Evolutionary conservation across 2,329 filamentous ascomycete genomes (phyloP), one percentile per base, ranked within the genome.

Genomic region (Microthyrium microscopicum): DNA sequence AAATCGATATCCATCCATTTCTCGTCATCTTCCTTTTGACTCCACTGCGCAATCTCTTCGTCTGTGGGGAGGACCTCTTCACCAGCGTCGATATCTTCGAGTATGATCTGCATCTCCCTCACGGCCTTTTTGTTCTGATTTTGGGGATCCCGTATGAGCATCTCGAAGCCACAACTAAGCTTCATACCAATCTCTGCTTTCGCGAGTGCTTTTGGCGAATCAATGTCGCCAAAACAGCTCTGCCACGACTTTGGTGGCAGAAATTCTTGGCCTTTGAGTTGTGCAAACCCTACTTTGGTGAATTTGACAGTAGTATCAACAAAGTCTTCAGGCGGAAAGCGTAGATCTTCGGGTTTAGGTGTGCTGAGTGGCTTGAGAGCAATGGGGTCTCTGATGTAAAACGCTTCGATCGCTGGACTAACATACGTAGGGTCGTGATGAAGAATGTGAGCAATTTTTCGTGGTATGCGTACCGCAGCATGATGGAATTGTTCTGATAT

Each of bases 1-100:
- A 83, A 94, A 48, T 85, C 75, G 37, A 98, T 91, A 44, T 95
- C 76, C 42, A 98, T 63, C 89, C 89, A 98, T 16, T 70, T 66
- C 45, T 95, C 89, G 44, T 84, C 73, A 39, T 95, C 87, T 31
- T 87, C 70, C n/a, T 60, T 64, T 20, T 61, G 55, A 3, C 66
- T 61, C 87, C 89, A 95, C 2, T 50, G 45, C 18, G 55, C 53
- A 7, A 95, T 82, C n/a, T 87, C 79, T 1, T 62, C 54, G 43
- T 92, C 68, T 0, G 64, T 70, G 0, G 89, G 87, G 1, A 95
- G 59, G 2, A 44, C 39, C 18, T 75, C 70, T 9, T 84, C 77
- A 3, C 82, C 83, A 34, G 73, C 71, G 6, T 72, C 64, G 2
- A 91, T 44, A 46, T 92, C 83, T 33, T 81, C 73, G 0, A 94